Evolutionary conservation across 192 early-diverging fungal species (phyloP).

Genomic region (Backusella mclennaniae): DNA sequence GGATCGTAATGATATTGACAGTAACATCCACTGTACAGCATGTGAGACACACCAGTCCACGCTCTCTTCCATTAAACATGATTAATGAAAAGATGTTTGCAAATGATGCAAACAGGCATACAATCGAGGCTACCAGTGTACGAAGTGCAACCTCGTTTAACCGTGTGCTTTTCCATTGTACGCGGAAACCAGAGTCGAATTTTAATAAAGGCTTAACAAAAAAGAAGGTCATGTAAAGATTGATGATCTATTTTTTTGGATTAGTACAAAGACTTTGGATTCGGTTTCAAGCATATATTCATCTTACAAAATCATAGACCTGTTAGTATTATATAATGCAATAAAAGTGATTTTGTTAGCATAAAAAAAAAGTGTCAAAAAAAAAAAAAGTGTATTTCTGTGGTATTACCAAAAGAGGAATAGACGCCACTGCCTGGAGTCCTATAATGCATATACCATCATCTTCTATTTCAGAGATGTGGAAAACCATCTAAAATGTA

Average conservation of each 20-base stretch:
- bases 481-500: conserved; percentile 26
- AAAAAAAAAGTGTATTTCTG: background rate
- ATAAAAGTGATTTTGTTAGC: background rate
- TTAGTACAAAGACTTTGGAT: background rate
- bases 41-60: conserved; percentile 48
- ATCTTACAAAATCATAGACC: conserved; percentile 37
- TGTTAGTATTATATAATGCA: background rate
- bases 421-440: conserved; percentile 22
- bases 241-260: conserved; percentile 23
- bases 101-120: conserved; percentile 41
- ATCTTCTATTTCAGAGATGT: conserved; percentile 23
- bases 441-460: conserved; percentile 36
- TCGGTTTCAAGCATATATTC: background rate
- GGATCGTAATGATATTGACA: conserved; percentile 32
- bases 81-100: conserved; percentile 43
- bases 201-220: conserved; percentile 33
- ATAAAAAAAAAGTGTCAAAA: background rate
- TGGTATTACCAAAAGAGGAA: conserved; percentile 36
- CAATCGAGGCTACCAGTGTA: conserved; percentile 43
- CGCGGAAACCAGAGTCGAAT: background rate
- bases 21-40: conserved; percentile 53
- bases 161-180: conserved; percentile 23
- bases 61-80: conserved; percentile 39
- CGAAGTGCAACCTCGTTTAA: conserved; percentile 41
- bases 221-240: conserved; percentile 35